Evolutionary conservation across 768 basidiomycete genomes (phyloP).

Genomic region (Tricholoma flavovirens): DNA sequence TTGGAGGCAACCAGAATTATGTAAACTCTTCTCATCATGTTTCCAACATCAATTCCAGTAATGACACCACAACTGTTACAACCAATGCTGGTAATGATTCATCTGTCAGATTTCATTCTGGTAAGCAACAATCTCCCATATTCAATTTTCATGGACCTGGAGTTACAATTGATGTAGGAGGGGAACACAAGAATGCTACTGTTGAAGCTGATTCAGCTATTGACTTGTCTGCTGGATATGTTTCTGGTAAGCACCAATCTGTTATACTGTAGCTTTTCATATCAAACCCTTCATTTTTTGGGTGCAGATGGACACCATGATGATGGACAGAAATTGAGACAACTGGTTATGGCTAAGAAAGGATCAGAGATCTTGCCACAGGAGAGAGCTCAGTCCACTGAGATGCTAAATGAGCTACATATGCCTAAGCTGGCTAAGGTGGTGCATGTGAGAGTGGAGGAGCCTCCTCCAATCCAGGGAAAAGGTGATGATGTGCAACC

Average conservation of each 20-base stretch:
- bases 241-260: not conserved
- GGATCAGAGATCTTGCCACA: not conserved
- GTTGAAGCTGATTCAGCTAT: not conserved
- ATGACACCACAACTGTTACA: conserved; percentile 14
- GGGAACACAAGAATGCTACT: not conserved
- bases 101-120: not conserved
- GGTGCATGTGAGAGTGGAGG: not conserved
- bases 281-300: not conserved
- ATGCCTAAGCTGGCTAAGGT: not conserved
- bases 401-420: not conserved
- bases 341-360: not conserved
- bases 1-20: conserved; percentile 2
- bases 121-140: not conserved
- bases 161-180: not conserved
- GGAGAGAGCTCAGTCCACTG: not conserved
- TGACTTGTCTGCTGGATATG: not conserved
- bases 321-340: not conserved
- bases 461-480: not conserved
- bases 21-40: conserved; percentile 11
- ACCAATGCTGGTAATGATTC: conserved; percentile 13
- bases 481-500: not conserved
- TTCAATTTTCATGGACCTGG: not conserved
- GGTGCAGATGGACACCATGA: not conserved
- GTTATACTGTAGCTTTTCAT: not conserved
- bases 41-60: conserved; percentile 13